phyloP scores from a whole-genome alignment of 2,329 filamentous ascomycete genomes.

The Knoxdaviesia proteae region DNA sequence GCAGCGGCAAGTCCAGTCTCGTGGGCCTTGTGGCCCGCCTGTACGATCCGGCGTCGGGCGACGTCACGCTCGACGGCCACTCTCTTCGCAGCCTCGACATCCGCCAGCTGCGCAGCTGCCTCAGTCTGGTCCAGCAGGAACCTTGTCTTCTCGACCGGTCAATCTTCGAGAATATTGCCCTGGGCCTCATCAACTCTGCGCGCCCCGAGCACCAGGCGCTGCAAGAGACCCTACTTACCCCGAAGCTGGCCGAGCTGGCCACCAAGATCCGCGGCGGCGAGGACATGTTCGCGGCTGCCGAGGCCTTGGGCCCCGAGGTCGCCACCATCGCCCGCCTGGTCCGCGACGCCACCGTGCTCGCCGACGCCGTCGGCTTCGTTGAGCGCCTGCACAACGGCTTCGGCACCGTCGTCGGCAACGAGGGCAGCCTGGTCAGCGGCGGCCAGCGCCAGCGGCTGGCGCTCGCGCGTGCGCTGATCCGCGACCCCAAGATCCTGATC shows the following conservation, averaged over 20 bases:
- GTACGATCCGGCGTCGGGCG: slow-evolving; percentile 31
- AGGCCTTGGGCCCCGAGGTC: slow-evolving; percentile 19
- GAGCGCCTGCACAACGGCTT: slow-evolving; percentile 30
- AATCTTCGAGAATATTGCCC: slow-evolving; percentile 28
- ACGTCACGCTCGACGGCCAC: slow-evolving; percentile 24
- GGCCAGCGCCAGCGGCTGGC: slow-evolving; percentile 40
- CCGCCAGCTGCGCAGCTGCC: slow-evolving; percentile 17
- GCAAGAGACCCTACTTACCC: slow-evolving; percentile 23
- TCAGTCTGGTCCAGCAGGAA: slow-evolving; percentile 24
- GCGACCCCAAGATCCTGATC: slow-evolving; percentile 34
- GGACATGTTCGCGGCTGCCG: slow-evolving; percentile 22
- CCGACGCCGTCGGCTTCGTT: slow-evolving; percentile 38
- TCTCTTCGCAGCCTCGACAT: slow-evolving; percentile 27
- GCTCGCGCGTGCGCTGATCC: slow-evolving; percentile 34
- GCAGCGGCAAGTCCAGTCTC: slow-evolving; percentile 36
- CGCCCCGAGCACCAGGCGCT: slow-evolving; percentile 18
- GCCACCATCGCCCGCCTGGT: slow-evolving; percentile 30
- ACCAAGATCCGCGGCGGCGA: slow-evolving; percentile 28
- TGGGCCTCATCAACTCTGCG: slow-evolving; percentile 24
- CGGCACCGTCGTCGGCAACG: slow-evolving; percentile 28
- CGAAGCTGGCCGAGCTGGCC: slow-evolving; percentile 27
- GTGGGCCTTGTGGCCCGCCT: slow-evolving; percentile 33
- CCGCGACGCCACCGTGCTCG: slow-evolving; percentile 29
- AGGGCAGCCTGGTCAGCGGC: slow-evolving; percentile 33
- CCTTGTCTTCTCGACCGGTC: slow-evolving; percentile 22